Conservation (phyloP, 108 stramenopile species). For the Schizochytrium sp. region DNA sequence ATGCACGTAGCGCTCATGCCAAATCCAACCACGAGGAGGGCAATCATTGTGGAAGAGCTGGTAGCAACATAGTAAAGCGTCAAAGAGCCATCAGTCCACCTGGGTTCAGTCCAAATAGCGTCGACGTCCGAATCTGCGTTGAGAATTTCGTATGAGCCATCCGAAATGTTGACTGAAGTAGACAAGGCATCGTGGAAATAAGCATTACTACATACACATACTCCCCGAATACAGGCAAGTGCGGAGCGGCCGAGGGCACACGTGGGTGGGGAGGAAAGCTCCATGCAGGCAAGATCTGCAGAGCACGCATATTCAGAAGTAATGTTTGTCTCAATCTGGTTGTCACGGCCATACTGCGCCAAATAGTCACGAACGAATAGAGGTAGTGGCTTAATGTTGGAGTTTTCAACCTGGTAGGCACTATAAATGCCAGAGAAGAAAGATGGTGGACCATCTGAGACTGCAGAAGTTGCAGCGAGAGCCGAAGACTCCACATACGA, state of each 20-base stretch:
- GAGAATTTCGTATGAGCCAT: background rate
- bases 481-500: background rate
- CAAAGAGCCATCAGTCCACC: background rate
- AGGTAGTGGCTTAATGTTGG: conserved; percentile 18
- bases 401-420: conserved; percentile 28
- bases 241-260: conserved; percentile 17
- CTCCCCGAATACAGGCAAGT: background rate
- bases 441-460: background rate
- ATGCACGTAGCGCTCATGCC: background rate
- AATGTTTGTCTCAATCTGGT: background rate
- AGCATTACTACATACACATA: background rate
- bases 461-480: background rate
- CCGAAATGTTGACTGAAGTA: background rate
- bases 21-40: background rate
- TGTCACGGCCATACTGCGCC: background rate
- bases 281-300: conserved; percentile 5
- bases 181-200: conserved; percentile 45
- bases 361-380: conserved; percentile 23
- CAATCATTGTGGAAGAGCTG: conserved; percentile 29
- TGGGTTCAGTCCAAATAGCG: conserved; percentile 16
- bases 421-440: conserved; percentile 34
- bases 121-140: background rate
- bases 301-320: background rate
- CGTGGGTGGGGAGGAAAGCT: background rate
- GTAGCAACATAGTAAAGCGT: background rate